Evolutionary conservation across 2,329 filamentous ascomycete species (phyloP).

Genomic region (Neophaeococcomyces aloes): DNA sequence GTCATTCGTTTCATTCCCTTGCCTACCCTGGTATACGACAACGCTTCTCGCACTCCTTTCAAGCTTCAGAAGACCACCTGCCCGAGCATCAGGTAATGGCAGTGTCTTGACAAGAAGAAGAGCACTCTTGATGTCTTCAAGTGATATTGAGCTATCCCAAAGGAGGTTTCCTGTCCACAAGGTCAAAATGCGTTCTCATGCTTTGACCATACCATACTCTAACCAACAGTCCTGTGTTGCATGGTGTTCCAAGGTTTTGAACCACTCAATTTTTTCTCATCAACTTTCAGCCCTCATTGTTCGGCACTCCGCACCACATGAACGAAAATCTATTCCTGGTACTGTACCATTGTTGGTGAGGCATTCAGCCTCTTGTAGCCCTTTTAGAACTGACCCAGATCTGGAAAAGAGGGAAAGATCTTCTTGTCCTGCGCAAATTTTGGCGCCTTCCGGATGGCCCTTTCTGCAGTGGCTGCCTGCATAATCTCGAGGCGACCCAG

Average conservation of each 20-base stretch:
- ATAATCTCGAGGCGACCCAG: slow-evolving; percentile 19
- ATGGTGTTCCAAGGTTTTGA: background rate
- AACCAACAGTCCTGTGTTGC: background rate
- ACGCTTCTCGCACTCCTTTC: background rate
- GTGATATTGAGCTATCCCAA: background rate
- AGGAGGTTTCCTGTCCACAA: background rate
- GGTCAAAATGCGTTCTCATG: background rate
- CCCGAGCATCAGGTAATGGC: background rate
- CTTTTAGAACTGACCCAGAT: slow-evolving; percentile 1
- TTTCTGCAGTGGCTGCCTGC: slow-evolving; percentile 19
- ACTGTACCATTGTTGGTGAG: background rate
- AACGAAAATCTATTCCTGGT: background rate
- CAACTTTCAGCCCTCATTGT: background rate
- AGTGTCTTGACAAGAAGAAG: background rate
- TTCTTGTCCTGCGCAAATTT: slow-evolving; percentile 18
- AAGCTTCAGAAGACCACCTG: background rate
- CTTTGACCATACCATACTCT: slow-evolving; percentile 1
- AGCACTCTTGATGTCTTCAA: background rate
- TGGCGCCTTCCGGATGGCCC: slow-evolving; percentile 9
- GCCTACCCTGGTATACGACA: background rate
- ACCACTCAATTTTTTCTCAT: background rate
- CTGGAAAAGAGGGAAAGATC: background rate
- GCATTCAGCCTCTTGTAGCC: background rate
- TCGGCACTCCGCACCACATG: background rate
- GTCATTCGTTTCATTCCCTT: slow-evolving; percentile 1